phyloP scores from a whole-genome alignment of 2,329 filamentous ascomycete species.

The Monosporascus ibericus region DNA sequence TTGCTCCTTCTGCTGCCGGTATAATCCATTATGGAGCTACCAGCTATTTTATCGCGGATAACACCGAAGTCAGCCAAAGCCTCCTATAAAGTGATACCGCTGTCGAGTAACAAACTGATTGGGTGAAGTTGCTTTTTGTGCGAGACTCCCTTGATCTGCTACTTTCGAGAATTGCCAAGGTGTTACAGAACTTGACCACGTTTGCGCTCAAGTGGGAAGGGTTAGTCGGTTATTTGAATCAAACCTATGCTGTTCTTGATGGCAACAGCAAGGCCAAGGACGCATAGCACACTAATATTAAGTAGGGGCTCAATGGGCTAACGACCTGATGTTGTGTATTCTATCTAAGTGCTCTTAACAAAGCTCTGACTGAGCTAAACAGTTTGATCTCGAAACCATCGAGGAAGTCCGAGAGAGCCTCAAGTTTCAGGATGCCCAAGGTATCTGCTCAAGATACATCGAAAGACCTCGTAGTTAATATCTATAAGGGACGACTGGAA shows the following conservation, averaged over 20 bases:
- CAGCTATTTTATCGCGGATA: constrained; percentile 61
- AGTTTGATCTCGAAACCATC: constrained; percentile 60
- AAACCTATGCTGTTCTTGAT: constrained; percentile 13
- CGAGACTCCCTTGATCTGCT: constrained; percentile 70
- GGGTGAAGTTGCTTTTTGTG: constrained; percentile 53
- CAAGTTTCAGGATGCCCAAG: constrained; percentile 53
- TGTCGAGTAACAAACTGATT: too few species aligned
- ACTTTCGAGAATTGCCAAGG: constrained; percentile 69
- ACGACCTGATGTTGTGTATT: constrained; percentile 57
- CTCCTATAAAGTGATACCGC: too few species aligned
- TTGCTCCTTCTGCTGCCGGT: constrained; percentile 44
- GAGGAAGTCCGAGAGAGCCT: constrained; percentile 63
- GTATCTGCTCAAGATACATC: constrained; percentile 6
- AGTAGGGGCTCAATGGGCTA: constrained; percentile 61
- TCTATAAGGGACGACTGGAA: constrained; percentile 31
- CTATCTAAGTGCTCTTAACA: too few species aligned
- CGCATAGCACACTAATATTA: too few species aligned
- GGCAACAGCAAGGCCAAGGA: constrained; percentile 50
- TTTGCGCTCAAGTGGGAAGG: constrained; percentile 71
- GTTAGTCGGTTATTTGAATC: constrained; percentile 13
- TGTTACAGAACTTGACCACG: constrained; percentile 65
- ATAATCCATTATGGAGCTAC: constrained; percentile 75
- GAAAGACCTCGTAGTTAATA: neutral
- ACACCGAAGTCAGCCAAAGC: constrained; percentile 42
- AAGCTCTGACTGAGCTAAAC: too few species aligned